Evolutionary conservation across 2,329 filamentous ascomycete species (phyloP).

Genomic region (Ascochyta lentis): DNA sequence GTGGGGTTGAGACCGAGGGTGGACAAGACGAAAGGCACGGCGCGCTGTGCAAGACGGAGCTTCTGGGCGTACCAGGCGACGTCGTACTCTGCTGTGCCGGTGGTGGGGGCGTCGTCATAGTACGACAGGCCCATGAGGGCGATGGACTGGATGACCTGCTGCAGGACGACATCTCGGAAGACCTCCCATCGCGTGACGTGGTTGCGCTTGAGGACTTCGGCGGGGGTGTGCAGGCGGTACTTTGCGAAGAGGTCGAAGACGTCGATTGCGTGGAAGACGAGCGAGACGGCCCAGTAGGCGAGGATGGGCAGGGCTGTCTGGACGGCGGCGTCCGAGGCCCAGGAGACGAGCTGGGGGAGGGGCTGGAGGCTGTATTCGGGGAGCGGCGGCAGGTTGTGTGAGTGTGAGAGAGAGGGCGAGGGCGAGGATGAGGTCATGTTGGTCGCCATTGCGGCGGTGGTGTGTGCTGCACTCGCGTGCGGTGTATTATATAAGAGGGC

Average conservation of each 20-base stretch:
- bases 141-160: slow-evolving; percentile 86
- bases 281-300: slow-evolving; percentile 87
- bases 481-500: background rate
- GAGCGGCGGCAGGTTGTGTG: slow-evolving; percentile 75
- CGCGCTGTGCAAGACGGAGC: slow-evolving; percentile 77
- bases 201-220: slow-evolving; percentile 86
- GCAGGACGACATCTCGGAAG: slow-evolving; percentile 86
- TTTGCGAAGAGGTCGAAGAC: slow-evolving; percentile 83
- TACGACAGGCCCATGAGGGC: slow-evolving; percentile 72
- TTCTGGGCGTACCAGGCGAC: slow-evolving; percentile 88
- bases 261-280: slow-evolving; percentile 89
- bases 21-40: slow-evolving; percentile 74
- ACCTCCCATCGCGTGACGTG: slow-evolving; percentile 85
- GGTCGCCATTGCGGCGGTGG: slow-evolving; percentile 45
- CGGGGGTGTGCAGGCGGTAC: slow-evolving; percentile 93
- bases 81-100: slow-evolving; percentile 83
- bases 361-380: slow-evolving; percentile 78
- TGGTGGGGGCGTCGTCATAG: slow-evolving; percentile 75
- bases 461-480: slow-evolving; percentile 2
- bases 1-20: slow-evolving; percentile 78
- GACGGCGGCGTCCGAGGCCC: slow-evolving; percentile 81
- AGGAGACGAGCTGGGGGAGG: slow-evolving; percentile 74
- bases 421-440: slow-evolving; percentile 49
- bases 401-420: too few species aligned
- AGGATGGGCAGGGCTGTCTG: slow-evolving; percentile 77